Evolutionary conservation across 257 asterid genomes (phyloP).

Genomic region (Solanum pinnatisectum): DNA sequence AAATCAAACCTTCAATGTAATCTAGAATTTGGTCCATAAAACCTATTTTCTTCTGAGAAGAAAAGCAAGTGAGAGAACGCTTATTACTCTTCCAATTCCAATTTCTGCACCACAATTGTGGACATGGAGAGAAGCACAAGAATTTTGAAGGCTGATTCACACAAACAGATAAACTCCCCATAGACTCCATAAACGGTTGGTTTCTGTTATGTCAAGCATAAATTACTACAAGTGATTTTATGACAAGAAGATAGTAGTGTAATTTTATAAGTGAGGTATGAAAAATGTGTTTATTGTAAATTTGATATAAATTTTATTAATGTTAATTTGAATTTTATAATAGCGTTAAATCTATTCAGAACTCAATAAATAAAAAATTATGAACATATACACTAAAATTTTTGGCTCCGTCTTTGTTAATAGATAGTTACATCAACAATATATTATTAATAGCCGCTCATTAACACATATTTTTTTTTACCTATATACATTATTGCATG

Average conservation of each 20-base stretch:
- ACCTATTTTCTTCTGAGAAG: slow-evolving; percentile 73
- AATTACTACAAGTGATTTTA: not conserved
- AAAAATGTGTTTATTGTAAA: not conserved
- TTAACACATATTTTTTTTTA: no score
- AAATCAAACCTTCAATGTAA: slow-evolving; percentile 66
- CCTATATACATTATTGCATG: not conserved
- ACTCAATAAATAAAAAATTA: no score
- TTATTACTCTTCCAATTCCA: not conserved
- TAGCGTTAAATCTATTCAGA: no score
- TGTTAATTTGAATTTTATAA: no score
- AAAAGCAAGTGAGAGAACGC: slow-evolving; percentile 50
- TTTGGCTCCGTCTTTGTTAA: no score
- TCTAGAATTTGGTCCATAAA: slow-evolving; percentile 93
- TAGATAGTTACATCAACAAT: no score
- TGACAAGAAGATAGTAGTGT: not conserved
- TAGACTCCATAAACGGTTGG: not conserved
- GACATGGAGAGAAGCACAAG: not conserved
- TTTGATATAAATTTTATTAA: no score
- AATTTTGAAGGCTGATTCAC: not conserved
- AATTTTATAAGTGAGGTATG: not conserved
- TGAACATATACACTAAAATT: no score
- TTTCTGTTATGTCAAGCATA: not conserved
- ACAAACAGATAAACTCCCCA: not conserved
- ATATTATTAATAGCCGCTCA: not conserved
- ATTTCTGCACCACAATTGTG: not conserved